Percentiles rank a stretch among this genome's conserved stretches.
These are phyloP conservation scores for Pelargonium exstipulatum DNA, from an alignment of 441 rosid species.

Conservation along the genomic window DNA sequence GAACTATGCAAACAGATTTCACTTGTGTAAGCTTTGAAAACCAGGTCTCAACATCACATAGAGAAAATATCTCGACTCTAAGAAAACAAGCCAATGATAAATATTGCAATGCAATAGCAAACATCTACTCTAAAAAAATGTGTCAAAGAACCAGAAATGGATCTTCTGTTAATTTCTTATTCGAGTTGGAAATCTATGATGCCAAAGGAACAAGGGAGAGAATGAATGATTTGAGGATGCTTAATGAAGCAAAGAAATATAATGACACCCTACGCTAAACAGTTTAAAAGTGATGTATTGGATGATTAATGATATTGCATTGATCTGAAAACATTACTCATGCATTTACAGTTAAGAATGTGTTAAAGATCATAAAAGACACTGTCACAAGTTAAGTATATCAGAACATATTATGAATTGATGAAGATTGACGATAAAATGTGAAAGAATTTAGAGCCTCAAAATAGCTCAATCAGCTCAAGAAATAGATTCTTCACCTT, in stretches of 20 bases:
- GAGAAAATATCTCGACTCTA: too few relatives aligned
- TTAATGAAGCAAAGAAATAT: background rate
- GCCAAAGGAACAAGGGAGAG: background rate
- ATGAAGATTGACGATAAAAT: background rate
- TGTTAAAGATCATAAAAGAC: background rate
- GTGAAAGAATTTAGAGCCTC: background rate
- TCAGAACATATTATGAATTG: constrained; percentile 13
- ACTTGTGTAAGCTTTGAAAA: too few relatives aligned
- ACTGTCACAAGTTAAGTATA: background rate
- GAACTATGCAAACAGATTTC: too few relatives aligned
- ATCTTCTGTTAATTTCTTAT: background rate
- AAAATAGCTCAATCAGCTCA: background rate
- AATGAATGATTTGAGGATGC: background rate
- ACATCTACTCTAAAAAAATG: background rate
- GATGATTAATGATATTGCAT: background rate
- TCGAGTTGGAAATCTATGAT: background rate
- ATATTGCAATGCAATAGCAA: background rate
- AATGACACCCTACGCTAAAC: background rate
- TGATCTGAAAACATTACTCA: background rate
- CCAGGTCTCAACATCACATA: too few relatives aligned
- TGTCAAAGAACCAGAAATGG: background rate
- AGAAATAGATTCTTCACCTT: constrained; percentile 22
- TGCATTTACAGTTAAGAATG: background rate
- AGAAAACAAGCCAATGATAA: too few relatives aligned
- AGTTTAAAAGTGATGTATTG: background rate